Percentiles rank a stretch among this genome's conserved stretches.
These are phyloP conservation scores for Ophiostoma pallidulum DNA, from an alignment of 2,329 filamentous ascomycete species.

Conservation along the genomic window DNA sequence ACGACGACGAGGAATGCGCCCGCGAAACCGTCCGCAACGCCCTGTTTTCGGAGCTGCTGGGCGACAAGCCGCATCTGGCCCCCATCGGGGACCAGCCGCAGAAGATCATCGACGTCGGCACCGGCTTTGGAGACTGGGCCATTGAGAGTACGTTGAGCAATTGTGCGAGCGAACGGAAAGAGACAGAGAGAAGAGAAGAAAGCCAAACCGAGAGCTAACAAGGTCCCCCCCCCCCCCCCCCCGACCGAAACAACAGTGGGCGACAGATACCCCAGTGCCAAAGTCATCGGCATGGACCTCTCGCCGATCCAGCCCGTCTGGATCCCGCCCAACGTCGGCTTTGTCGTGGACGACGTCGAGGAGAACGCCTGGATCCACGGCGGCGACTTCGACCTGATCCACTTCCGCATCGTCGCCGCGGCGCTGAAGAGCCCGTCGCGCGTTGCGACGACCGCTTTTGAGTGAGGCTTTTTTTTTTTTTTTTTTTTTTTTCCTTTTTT, in stretches of 20 bases:
- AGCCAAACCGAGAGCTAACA: neutral
- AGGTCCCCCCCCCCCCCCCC: neutral
- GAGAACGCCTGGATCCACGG: conserved; percentile 44
- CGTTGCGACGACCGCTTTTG: conserved; percentile 33
- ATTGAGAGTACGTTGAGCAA: conserved; percentile 33
- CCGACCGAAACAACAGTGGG: conserved; percentile 27
- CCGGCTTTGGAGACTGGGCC: conserved; percentile 47
- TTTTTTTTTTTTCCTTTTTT: too few relatives aligned
- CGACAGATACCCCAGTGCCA: conserved; percentile 35
- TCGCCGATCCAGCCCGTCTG: conserved; percentile 34
- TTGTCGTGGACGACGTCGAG: conserved; percentile 41
- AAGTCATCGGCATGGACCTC: conserved; percentile 36
- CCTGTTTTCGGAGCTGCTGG: conserved; percentile 38
- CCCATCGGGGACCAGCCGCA: conserved; percentile 37
- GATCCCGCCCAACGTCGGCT: conserved; percentile 49
- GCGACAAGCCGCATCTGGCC: conserved; percentile 32
- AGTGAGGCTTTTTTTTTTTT: too few relatives aligned
- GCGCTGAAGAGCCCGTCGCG: conserved; percentile 42
- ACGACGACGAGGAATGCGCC: conserved; percentile 41
- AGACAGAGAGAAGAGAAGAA: neutral
- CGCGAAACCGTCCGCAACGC: conserved; percentile 41
- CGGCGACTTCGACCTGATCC: conserved; percentile 51
- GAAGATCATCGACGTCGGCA: conserved; percentile 42
- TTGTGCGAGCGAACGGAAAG: too few relatives aligned
- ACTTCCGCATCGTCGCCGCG: conserved; percentile 46